These are phyloP conservation scores for Chondrus crispus DNA, from an alignment of 23 red algal species.

Conservation along the genomic window DNA sequence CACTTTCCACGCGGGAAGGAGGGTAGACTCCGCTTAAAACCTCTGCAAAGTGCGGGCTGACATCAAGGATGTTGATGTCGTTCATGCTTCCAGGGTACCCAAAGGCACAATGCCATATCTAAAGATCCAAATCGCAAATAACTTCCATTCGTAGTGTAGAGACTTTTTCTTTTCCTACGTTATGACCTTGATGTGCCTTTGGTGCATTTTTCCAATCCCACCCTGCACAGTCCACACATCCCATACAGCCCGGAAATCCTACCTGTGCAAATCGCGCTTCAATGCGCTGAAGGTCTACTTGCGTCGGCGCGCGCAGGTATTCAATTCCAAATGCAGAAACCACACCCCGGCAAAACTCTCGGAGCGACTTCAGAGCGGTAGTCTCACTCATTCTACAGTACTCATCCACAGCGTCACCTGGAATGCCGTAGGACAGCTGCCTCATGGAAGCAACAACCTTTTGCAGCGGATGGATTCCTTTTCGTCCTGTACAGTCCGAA, in stretches of 20 bases:
- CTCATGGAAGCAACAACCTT: not conserved
- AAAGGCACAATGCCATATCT: not conserved
- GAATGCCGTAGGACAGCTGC: not conserved
- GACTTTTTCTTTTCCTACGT: not conserved
- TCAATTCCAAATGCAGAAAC: not conserved
- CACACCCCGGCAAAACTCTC: not conserved
- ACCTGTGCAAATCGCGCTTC: not conserved
- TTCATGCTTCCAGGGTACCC: not conserved
- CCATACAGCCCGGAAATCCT: conserved; percentile 38
- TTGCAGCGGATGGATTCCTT: not conserved
- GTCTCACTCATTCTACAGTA: not conserved
- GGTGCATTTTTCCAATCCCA: not conserved
- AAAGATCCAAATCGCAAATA: not conserved
- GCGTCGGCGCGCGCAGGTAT: not conserved
- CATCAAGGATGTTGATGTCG: not conserved
- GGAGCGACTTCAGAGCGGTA: not conserved
- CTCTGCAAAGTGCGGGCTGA: not conserved
- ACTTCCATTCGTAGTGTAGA: not conserved
- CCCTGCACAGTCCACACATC: conserved; percentile 15
- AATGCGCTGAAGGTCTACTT: not conserved
- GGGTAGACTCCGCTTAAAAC: not conserved
- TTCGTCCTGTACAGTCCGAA: not conserved
- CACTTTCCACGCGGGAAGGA: not conserved
- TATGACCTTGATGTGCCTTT: not conserved
- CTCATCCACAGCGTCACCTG: not conserved